Base-by-base conservation (phyloP, 1,284 basidiomycete species). In the Entoloma clypeatum region DNA sequence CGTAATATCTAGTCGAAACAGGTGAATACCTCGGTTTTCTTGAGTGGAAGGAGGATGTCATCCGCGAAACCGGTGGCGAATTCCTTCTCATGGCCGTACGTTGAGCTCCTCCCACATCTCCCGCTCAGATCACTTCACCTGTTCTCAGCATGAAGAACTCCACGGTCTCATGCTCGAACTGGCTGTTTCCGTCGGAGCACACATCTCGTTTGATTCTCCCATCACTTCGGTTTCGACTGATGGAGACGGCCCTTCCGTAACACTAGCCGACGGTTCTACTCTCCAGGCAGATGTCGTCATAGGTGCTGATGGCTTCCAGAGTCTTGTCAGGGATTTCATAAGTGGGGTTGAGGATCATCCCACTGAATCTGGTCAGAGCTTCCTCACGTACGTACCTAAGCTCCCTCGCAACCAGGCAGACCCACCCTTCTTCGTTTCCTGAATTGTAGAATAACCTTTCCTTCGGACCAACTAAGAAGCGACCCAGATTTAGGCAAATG, bases 231-330 rank as follows among this genome's bases (percentile, higher is more conserved):
- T 80, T 22, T 55, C 60, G 0, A 54, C 80, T 22, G 63, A 69
- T 36, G 53, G 60, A n/a, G 61, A 61, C 18, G 46, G 45, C 26
- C 50, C 49, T 41, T 59, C 50, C 11, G 67, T 75, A 16, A 65
- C 52, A 1, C 58, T 82, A 9, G 61, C 61, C 7, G 65, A 64
- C 1, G 79, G 81, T 11, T 65, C 72, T 39, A 58, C 59, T 9
- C 42, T 81, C 30, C 44, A 51, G 2, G 75, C 69, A 6, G 76
- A 86, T 51, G 66, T 85, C 8, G 64, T 86, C 31, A 60, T 86
- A 17, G 81, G 79, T 18, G 80, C 82, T 0, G 83, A 84, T 49
- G 82, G 83, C 5, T 59, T 62, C 10, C 49, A 49, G 27, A 73
- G 67, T 5, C 37, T 64, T 13, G 60, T 57, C 18, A 61, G 69